Base-by-base conservation (phyloP, 192 early-diverging fungal genomes). In the Piromyces finnis region DNA sequence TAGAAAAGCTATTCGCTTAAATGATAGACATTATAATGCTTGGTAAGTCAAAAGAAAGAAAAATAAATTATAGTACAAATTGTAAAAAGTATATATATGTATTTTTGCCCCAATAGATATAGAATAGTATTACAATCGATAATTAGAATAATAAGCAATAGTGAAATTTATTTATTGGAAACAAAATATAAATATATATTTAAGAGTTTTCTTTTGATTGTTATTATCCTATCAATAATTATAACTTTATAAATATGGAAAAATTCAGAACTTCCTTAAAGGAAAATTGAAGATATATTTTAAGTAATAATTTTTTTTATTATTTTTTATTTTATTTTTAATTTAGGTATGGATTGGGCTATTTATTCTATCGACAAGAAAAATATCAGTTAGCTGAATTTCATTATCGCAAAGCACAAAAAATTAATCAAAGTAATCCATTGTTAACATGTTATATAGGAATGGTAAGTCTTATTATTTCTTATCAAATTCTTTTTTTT, bases 21-120 rank as follows among this genome's bases (percentile, higher is more conserved):
- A 97, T 81, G 84, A 86, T 18, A 86, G 95, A 22, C 93, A 95
- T 79, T 96, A 93, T 80, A 93, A 93, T 80, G 94, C 95, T 29
- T 94, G 93, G 94, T 95, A 90, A 84, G n/a, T n/a, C n/a, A 86
- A 39, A 35, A 35, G 12, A 35, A 35, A 35, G 5, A 35, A 35
- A 7, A 35, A 35, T 7, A 35, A 35, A 35, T 35, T 35, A 35
- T 7, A 7, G 12, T 12, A 35, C 12, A 35, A n/a, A n/a, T n/a
- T n/a, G n/a, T n/a, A n/a, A n/a, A n/a, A n/a, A n/a, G n/a, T n/a
- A n/a, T n/a, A n/a, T n/a, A n/a, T n/a, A n/a, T n/a, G n/a, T n/a
- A n/a, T n/a, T n/a, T n/a, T n/a, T n/a, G n/a, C n/a, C n/a, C n/a
- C n/a, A n/a, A n/a, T n/a, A n/a, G n/a, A n/a, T n/a, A n/a, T n/a